Evolutionary conservation across 306 rosid species (phyloP).

Genomic region (Biancaea sappan): DNA sequence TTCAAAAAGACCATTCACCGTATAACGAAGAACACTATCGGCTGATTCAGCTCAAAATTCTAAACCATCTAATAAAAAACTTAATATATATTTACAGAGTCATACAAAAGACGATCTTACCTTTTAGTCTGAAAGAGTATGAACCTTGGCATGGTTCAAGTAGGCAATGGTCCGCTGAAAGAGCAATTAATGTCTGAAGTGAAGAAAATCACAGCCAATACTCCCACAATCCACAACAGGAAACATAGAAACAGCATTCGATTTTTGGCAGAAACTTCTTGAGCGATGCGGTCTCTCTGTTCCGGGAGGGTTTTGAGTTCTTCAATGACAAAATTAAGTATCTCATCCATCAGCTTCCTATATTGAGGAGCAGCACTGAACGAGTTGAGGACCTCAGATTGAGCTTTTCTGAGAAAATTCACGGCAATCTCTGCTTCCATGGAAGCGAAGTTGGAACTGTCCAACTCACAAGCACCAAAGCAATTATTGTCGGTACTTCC

Average conservation of each 20-base stretch:
- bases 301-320: slow-evolving; percentile 39
- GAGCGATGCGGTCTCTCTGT: slow-evolving; percentile 39
- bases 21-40: background rate
- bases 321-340: slow-evolving; percentile 48
- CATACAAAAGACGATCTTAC: slow-evolving; percentile 29
- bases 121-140: slow-evolving; percentile 6
- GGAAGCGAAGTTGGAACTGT: background rate
- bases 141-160: slow-evolving; percentile 45
- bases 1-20: background rate
- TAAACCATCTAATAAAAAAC: background rate
- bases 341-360: slow-evolving; percentile 55
- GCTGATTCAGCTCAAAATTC: background rate
- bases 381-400: slow-evolving; percentile 41
- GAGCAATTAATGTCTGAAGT: slow-evolving; percentile 37
- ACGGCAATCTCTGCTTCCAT: slow-evolving; percentile 43
- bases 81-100: background rate
- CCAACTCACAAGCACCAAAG: slow-evolving; percentile 21
- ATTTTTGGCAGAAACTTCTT: slow-evolving; percentile 38
- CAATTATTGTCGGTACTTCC: slow-evolving; percentile 6
- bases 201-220: slow-evolving; percentile 40
- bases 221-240: slow-evolving; percentile 53
- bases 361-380: slow-evolving; percentile 39
- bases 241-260: slow-evolving; percentile 36
- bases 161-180: slow-evolving; percentile 46
- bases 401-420: slow-evolving; percentile 38